Conservation (phyloP, 1,284 basidiomycete genomes). For the Vanrija pseudolonga region DNA sequence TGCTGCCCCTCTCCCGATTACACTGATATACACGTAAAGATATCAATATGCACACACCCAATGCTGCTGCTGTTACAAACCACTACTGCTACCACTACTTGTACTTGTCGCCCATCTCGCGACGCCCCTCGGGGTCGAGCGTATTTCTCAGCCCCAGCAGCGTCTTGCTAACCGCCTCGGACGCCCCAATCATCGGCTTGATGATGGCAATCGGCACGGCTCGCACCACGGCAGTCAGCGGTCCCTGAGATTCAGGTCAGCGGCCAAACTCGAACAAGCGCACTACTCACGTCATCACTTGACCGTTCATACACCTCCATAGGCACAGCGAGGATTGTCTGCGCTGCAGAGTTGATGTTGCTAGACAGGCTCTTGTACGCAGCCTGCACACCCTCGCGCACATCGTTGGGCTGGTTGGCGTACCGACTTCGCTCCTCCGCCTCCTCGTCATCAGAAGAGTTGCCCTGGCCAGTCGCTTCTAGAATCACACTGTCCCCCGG, state of each 20-base stretch:
- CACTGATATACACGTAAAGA: too few relatives aligned
- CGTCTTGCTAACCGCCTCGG: conserved; percentile 92
- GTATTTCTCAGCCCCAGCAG: conserved; percentile 86
- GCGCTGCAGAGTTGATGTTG: conserved; percentile 88
- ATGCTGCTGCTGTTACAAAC: too few relatives aligned
- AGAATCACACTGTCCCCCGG: conserved; percentile 25
- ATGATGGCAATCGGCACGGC: conserved; percentile 95
- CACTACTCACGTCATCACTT: conserved; percentile 67
- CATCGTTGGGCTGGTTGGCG: conserved; percentile 78
- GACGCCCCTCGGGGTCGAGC: conserved; percentile 70
- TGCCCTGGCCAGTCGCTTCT: conserved; percentile 6
- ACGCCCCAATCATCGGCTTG: conserved; percentile 94
- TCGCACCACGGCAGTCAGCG: conserved; percentile 84
- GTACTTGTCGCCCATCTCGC: conserved; percentile 83
- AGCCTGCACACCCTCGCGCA: conserved; percentile 81
- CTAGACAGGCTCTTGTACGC: conserved; percentile 80
- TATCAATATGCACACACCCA: too few relatives aligned
- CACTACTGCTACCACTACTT: conserved; percentile 50
- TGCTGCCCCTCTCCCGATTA: too few relatives aligned
- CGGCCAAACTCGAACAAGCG: background rate
- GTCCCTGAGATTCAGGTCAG: conserved; percentile 60
- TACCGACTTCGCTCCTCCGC: conserved; percentile 71
- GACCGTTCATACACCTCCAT: conserved; percentile 98
- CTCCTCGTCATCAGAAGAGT: conserved; percentile 48
- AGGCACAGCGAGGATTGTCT: conserved; percentile 95